Evolutionary conservation across 2,329 filamentous ascomycete species (phyloP).

Genomic region (Thielaviopsis populi): DNA sequence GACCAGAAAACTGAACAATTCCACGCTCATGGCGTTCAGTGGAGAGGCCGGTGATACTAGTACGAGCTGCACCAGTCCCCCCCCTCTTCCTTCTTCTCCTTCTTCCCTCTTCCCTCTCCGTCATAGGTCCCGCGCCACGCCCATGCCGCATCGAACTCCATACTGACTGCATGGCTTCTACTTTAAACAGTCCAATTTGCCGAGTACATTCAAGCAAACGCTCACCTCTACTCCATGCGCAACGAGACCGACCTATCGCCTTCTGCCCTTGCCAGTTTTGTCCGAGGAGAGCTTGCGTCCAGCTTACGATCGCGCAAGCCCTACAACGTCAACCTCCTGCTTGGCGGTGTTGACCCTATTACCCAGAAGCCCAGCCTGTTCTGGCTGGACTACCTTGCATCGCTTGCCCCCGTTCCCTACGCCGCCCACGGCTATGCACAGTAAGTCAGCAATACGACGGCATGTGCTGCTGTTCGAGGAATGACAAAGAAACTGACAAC

Average conservation of each 20-base stretch:
- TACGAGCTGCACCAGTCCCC: constrained; percentile 28
- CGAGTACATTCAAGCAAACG: constrained; percentile 97
- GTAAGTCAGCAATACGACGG: constrained; percentile 34
- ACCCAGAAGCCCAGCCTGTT: constrained; percentile 81
- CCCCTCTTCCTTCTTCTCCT: no score
- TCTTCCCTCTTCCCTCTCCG: no score
- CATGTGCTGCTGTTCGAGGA: not conserved
- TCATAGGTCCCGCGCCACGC: not conserved
- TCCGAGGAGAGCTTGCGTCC: constrained; percentile 81
- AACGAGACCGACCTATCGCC: constrained; percentile 88
- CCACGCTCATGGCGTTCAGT: constrained; percentile 88
- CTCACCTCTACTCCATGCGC: constrained; percentile 96
- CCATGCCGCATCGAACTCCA: not conserved
- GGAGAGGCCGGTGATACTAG: constrained; percentile 93
- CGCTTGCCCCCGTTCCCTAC: constrained; percentile 76
- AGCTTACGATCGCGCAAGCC: constrained; percentile 84
- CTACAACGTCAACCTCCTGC: constrained; percentile 90
- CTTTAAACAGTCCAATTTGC: constrained; percentile 73
- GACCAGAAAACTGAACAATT: constrained; percentile 80
- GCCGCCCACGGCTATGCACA: constrained; percentile 97
- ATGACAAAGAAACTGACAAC: not conserved
- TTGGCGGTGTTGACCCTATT: constrained; percentile 87
- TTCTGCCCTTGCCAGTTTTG: constrained; percentile 78
- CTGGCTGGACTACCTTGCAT: constrained; percentile 95
- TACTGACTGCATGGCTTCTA: constrained; percentile 17